phyloP scores from a whole-genome alignment of 2,329 filamentous ascomycete genomes.

The Stachybotrys chartarum region DNA sequence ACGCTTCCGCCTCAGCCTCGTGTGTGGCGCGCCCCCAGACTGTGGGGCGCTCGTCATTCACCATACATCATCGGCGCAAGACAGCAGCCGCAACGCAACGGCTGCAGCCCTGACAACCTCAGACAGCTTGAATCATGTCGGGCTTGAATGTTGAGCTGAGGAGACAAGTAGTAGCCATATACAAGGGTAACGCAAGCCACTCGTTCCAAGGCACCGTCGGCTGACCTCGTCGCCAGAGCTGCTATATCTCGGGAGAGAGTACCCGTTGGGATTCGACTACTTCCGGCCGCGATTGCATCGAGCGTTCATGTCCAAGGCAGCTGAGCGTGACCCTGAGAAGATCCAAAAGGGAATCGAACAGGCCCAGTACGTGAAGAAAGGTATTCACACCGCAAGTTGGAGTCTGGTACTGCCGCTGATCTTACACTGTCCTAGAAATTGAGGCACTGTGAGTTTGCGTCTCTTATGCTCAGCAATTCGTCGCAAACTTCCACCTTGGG shows the following conservation, averaged over 20 bases:
- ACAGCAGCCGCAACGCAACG: background rate
- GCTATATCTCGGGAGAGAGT: slow-evolving; percentile 75
- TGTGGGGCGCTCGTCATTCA: background rate
- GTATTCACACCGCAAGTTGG: slow-evolving; percentile 36
- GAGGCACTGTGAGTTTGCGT: slow-evolving; percentile 70
- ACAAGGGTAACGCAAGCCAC: slow-evolving; percentile 61
- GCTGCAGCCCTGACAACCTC: background rate
- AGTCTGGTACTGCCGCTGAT: slow-evolving; percentile 1
- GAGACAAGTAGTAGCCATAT: slow-evolving; percentile 73
- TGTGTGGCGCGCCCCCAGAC: background rate
- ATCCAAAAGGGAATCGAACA: slow-evolving; percentile 70
- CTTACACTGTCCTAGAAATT: slow-evolving; percentile 54
- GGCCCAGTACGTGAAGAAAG: slow-evolving; percentile 88
- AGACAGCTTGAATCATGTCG: slow-evolving; percentile 11
- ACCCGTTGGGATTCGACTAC: slow-evolving; percentile 75
- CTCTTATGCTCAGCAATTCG: background rate
- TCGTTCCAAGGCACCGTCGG: background rate
- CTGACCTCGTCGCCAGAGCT: slow-evolving; percentile 51
- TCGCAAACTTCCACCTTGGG: no score
- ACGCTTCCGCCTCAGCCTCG: background rate
- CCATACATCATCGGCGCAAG: background rate
- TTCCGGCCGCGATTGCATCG: slow-evolving; percentile 76
- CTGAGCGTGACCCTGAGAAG: slow-evolving; percentile 62
- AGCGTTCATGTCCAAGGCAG: slow-evolving; percentile 73
- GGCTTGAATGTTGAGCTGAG: slow-evolving; percentile 52